Percentiles rank a stretch among this genome's conserved stretches.
Conservation (phyloP, 805 yeast species). For the Starmerella apicola region DNA sequence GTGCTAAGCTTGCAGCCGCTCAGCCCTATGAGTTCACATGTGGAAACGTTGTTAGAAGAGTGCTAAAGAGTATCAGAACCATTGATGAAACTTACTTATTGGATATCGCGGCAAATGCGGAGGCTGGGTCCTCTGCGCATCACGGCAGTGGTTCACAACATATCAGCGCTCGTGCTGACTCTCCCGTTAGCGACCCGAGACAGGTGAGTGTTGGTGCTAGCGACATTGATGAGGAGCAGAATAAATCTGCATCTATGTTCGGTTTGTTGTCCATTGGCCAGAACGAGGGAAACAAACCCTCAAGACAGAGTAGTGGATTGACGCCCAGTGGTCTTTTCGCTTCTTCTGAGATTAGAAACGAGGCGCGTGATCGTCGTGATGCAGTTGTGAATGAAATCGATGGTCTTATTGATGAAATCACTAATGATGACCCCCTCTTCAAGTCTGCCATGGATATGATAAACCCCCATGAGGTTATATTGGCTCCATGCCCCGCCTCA, state of each 20-base stretch:
- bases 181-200: not conserved
- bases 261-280: slow-evolving; percentile 53
- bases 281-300: slow-evolving; percentile 15
- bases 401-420: slow-evolving; percentile 82
- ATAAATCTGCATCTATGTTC: slow-evolving; percentile 51
- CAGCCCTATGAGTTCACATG: slow-evolving; percentile 81
- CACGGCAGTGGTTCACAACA: too few relatives aligned
- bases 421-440: slow-evolving; percentile 82
- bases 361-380: slow-evolving; percentile 20
- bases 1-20: slow-evolving; percentile 52
- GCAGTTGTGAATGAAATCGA: slow-evolving; percentile 38
- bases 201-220: slow-evolving; percentile 5
- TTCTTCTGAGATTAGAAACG: slow-evolving; percentile 8
- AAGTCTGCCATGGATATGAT: slow-evolving; percentile 84
- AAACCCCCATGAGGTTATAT: slow-evolving; percentile 59
- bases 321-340: slow-evolving; percentile 17
- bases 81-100: slow-evolving; percentile 44
- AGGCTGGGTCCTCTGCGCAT: not conserved
- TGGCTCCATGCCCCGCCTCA: slow-evolving; percentile 93
- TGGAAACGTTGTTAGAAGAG: slow-evolving; percentile 85
- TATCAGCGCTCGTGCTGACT: not conserved
- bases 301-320: slow-evolving; percentile 5
- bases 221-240: slow-evolving; percentile 10
- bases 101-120: not conserved
- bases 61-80: slow-evolving; percentile 74